Percentiles rank a stretch among this genome's conserved stretches.
phyloP scores from a whole-genome alignment of 106 monocot species.

The Platanthera guangdongensis region DNA sequence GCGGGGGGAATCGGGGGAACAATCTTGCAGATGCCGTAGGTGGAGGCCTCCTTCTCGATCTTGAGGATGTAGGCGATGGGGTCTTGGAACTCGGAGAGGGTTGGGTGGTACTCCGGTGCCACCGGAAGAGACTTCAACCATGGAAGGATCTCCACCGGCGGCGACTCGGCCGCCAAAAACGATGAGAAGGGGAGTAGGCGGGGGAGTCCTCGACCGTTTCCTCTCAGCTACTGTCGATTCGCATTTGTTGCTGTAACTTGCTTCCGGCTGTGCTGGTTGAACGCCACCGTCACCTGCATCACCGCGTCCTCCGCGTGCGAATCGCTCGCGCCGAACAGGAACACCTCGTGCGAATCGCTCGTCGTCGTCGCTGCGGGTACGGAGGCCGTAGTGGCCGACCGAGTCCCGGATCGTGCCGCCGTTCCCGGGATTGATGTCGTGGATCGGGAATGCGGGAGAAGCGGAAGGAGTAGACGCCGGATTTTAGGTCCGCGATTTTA shows the following conservation, averaged over 20 bases:
- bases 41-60: constrained; percentile 64
- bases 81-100: constrained; percentile 65
- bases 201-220: neutral
- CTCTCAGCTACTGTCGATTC: neutral
- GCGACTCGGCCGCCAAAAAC: constrained; percentile 4
- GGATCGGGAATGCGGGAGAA: too few species aligned
- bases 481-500: too few species aligned
- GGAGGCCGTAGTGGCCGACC: too few species aligned
- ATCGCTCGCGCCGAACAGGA: too few species aligned
- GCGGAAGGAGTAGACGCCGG: too few species aligned
- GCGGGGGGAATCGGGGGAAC: constrained; percentile 67
- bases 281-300: too few species aligned
- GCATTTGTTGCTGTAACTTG: neutral
- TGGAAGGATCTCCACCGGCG: constrained; percentile 25
- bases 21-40: constrained; percentile 85
- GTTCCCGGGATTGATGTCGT: too few species aligned
- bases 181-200: neutral
- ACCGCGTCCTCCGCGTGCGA: too few species aligned
- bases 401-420: too few species aligned
- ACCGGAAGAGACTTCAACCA: constrained; percentile 71
- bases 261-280: neutral
- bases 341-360: too few species aligned
- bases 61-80: constrained; percentile 82
- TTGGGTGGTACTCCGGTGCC: constrained; percentile 81
- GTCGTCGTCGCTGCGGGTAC: too few species aligned